These are phyloP conservation scores for Cyberlindnera xishuangbannaensis DNA, from an alignment of 805 yeast species.

Conservation along the genomic window DNA sequence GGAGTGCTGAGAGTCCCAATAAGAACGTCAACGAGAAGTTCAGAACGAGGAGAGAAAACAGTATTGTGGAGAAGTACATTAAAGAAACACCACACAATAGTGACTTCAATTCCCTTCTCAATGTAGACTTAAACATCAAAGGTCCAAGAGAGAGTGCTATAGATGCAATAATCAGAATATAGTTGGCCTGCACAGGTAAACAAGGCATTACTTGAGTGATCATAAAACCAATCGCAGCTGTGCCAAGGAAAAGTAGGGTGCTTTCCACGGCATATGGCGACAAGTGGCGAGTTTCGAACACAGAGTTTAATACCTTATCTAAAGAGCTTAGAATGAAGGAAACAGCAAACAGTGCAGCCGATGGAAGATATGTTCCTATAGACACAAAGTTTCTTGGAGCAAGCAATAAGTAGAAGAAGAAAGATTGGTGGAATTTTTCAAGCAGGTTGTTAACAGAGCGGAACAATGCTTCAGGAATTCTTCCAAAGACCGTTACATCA, in stretches of 20 bases:
- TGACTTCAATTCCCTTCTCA: slow-evolving; percentile 14
- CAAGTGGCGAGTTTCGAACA: slow-evolving; percentile 12
- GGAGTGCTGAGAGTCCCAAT: slow-evolving; percentile 67
- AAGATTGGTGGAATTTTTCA: slow-evolving; percentile 96
- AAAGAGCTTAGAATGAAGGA: slow-evolving; percentile 66
- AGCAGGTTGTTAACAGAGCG: slow-evolving; percentile 86
- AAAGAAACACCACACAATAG: slow-evolving; percentile 41
- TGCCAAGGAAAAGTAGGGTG: slow-evolving; percentile 24
- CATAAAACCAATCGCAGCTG: slow-evolving; percentile 18
- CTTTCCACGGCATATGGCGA: slow-evolving; percentile 1
- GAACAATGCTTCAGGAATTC: slow-evolving; percentile 81
- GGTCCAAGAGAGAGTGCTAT: slow-evolving; percentile 19
- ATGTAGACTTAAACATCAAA: slow-evolving; percentile 10
- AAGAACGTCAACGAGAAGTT: slow-evolving; percentile 78
- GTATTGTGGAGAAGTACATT: slow-evolving; percentile 57
- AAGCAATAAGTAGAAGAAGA: slow-evolving; percentile 82
- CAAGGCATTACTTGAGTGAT: slow-evolving; percentile 17
- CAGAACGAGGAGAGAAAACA: slow-evolving; percentile 70
- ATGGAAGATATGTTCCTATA: slow-evolving; percentile 87
- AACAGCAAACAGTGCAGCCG: slow-evolving; percentile 68
- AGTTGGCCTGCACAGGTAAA: slow-evolving; percentile 12
- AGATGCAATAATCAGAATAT: slow-evolving; percentile 15
- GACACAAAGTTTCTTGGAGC: slow-evolving; percentile 81
- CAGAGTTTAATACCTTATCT: slow-evolving; percentile 43
- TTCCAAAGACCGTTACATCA: slow-evolving; percentile 89